phyloP scores from a whole-genome alignment of 805 yeast species.

The Saccharomycopsis fermentans region DNA sequence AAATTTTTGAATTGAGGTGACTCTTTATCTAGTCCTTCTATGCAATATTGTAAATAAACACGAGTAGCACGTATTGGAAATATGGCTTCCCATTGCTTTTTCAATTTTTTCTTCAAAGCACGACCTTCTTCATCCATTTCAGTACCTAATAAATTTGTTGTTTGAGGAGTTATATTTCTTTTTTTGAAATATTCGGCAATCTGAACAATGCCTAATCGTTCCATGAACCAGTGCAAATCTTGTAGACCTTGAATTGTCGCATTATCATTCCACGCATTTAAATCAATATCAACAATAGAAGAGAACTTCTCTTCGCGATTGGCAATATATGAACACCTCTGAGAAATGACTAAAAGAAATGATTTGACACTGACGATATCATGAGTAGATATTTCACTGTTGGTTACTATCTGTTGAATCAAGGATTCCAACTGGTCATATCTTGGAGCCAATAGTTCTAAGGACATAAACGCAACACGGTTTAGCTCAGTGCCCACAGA shows the following conservation, averaged over 20 bases:
- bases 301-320: slow-evolving; percentile 58
- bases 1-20: slow-evolving; percentile 64
- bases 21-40: slow-evolving; percentile 78
- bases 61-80: slow-evolving; percentile 96
- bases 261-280: slow-evolving; percentile 87
- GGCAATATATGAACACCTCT: slow-evolving; percentile 57
- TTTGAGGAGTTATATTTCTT: slow-evolving; percentile 67
- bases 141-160: slow-evolving; percentile 58
- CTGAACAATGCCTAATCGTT: slow-evolving; percentile 85
- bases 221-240: slow-evolving; percentile 97
- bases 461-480: slow-evolving; percentile 89
- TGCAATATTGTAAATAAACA: slow-evolving; percentile 88
- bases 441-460: slow-evolving; percentile 75
- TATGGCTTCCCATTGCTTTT: slow-evolving; percentile 85
- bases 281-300: slow-evolving; percentile 85
- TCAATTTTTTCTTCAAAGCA: slow-evolving; percentile 61
- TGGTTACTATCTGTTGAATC: slow-evolving; percentile 56
- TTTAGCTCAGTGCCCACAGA: slow-evolving; percentile 93
- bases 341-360: slow-evolving; percentile 82
- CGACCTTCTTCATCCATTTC: slow-evolving; percentile 88
- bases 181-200: slow-evolving; percentile 85
- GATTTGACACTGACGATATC: slow-evolving; percentile 93
- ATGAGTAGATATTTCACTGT: slow-evolving; percentile 70
- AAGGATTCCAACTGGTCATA: slow-evolving; percentile 76
- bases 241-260: slow-evolving; percentile 80